Evolutionary conservation across 768 basidiomycete species (phyloP).

Genomic region (Arthromyces matolae): DNA sequence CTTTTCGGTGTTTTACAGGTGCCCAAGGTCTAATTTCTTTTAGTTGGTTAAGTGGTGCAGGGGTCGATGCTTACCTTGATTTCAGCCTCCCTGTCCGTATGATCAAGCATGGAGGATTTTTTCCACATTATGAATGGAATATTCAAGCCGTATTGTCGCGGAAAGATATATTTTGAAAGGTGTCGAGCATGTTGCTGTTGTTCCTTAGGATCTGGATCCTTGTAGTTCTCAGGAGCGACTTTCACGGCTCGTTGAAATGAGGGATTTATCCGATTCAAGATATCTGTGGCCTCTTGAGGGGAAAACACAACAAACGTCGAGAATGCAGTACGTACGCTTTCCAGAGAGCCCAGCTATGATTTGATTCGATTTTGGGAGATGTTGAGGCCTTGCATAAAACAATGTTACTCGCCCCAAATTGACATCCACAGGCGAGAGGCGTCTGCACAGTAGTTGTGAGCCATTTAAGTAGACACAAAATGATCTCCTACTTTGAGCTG

Average conservation of each 20-base stretch:
- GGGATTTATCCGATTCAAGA: constrained; percentile 55
- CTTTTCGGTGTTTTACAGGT: constrained; percentile 70
- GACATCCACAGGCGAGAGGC: constrained; percentile 46
- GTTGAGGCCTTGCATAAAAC: constrained; percentile 64
- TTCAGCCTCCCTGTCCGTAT: constrained; percentile 60
- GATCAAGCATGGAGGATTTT: constrained; percentile 41
- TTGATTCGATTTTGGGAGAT: constrained; percentile 43
- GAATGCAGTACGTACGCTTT: constrained; percentile 46
- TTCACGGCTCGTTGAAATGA: constrained; percentile 34
- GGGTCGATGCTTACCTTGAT: constrained; percentile 49
- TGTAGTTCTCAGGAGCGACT: constrained; percentile 24
- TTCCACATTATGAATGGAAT: constrained; percentile 48
- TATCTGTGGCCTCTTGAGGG: constrained; percentile 42
- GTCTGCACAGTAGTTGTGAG: constrained; percentile 21
- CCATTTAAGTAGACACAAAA: not conserved
- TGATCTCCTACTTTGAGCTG: not conserved
- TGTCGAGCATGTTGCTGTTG: constrained; percentile 54
- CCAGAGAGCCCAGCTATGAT: constrained; percentile 65
- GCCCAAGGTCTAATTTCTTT: constrained; percentile 32
- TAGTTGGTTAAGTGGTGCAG: not conserved
- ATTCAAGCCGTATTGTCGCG: constrained; percentile 67
- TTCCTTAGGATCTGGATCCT: constrained; percentile 43
- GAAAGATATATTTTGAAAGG: constrained; percentile 81
- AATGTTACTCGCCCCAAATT: constrained; percentile 50
- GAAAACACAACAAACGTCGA: not conserved